Conservation (phyloP, 495 filamentous ascomycete genomes). For the Jackrogersella minutella region DNA sequence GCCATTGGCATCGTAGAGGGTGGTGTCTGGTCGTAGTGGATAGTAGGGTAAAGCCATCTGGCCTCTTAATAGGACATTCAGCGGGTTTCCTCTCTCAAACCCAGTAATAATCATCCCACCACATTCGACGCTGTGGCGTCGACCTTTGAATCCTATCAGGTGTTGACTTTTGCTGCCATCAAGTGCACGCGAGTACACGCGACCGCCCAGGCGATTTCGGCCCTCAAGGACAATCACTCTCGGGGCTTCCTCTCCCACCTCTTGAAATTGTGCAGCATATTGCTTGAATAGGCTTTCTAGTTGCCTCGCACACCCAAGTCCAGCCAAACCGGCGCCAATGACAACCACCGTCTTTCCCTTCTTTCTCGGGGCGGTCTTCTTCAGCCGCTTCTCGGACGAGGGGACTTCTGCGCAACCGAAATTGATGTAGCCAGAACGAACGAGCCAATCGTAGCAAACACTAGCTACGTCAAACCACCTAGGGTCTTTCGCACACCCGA, state of each 20-base stretch:
- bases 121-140: conserved; percentile 87
- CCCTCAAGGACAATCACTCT: conserved; percentile 87
- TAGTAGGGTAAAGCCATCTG: conserved; percentile 91
- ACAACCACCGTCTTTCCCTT: conserved; percentile 78
- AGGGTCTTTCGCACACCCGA: conserved; percentile 88
- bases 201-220: conserved; percentile 85
- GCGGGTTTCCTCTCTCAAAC: conserved; percentile 92
- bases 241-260: conserved; percentile 69
- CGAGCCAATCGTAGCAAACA: conserved; percentile 91
- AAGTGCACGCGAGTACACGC: conserved; percentile 91
- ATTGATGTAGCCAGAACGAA: conserved; percentile 94
- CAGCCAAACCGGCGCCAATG: conserved; percentile 93
- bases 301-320: conserved; percentile 90
- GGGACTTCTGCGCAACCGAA: conserved; percentile 81
- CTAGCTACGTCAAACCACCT: conserved; percentile 91
- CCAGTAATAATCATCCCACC: conserved; percentile 98
- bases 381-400: conserved; percentile 51
- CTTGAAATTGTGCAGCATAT: conserved; percentile 69
- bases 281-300: conserved; percentile 84
- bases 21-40: conserved; percentile 81
- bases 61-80: conserved; percentile 88
- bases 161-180: conserved; percentile 42
- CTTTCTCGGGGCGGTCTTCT: conserved; percentile 44
- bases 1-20: conserved; percentile 89
- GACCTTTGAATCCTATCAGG: conserved; percentile 57